Conservation (phyloP, 2,329 filamentous ascomycete species). For the Lecanicillium sp. region DNA sequence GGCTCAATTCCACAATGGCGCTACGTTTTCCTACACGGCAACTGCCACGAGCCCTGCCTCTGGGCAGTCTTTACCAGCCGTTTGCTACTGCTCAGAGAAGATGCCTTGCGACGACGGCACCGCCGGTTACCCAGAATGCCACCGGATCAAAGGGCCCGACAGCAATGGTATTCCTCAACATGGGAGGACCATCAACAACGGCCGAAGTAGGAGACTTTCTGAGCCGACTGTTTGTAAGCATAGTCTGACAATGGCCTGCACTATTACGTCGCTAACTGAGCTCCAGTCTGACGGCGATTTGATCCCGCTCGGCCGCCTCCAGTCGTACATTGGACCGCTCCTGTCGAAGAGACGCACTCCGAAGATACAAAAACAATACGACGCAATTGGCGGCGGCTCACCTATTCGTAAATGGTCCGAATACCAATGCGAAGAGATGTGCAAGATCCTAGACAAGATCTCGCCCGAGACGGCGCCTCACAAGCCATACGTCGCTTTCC, state of each 20-base stretch:
- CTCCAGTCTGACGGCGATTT: constrained; percentile 79
- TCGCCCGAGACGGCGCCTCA: constrained; percentile 92
- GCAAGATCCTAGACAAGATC: constrained; percentile 86
- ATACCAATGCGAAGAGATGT: constrained; percentile 90
- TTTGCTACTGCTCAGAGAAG: constrained; percentile 23
- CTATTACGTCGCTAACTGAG: constrained; percentile 3
- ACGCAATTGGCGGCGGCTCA: constrained; percentile 92
- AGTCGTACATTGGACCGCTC: constrained; percentile 82
- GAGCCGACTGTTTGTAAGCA: constrained; percentile 79
- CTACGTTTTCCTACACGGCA: constrained; percentile 29
- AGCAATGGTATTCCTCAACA: constrained; percentile 98
- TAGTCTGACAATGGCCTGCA: constrained; percentile 6
- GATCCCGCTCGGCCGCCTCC: constrained; percentile 88
- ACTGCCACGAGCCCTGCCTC: constrained; percentile 23
- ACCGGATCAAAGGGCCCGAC: constrained; percentile 71
- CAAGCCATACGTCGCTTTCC: constrained; percentile 95
- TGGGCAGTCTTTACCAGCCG: constrained; percentile 15
- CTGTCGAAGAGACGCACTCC: constrained; percentile 83
- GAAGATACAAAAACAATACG: constrained; percentile 94
- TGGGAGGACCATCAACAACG: constrained; percentile 88
- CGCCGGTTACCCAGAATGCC: constrained; percentile 73
- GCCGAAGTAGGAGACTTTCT: constrained; percentile 86
- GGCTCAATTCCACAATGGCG: constrained; percentile 24
- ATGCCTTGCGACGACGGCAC: constrained; percentile 38
- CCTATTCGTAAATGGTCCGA: constrained; percentile 98